Conservation (phyloP, 495 filamentous ascomycete species). For the Podospora appendiculata region DNA sequence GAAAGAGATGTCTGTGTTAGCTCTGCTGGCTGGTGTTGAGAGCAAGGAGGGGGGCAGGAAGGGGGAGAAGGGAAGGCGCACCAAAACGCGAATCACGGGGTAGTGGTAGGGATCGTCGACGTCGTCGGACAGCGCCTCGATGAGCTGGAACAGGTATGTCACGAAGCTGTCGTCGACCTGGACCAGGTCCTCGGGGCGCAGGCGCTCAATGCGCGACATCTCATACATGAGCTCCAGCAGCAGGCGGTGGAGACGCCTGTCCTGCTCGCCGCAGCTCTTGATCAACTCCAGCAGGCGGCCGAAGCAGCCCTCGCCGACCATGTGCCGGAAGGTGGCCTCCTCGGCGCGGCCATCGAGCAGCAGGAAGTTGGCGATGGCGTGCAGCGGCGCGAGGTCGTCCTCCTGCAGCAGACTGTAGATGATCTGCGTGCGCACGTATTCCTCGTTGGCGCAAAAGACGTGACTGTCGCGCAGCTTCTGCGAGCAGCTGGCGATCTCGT, state of each 20-base stretch:
- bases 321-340: slow-evolving; percentile 71
- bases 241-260: slow-evolving; percentile 67
- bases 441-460: slow-evolving; percentile 64
- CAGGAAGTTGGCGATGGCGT: slow-evolving; percentile 79
- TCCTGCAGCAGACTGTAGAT: slow-evolving; percentile 89
- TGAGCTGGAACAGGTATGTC: slow-evolving; percentile 74
- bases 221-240: slow-evolving; percentile 90
- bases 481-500: slow-evolving; percentile 77
- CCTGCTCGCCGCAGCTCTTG: slow-evolving; percentile 50
- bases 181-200: slow-evolving; percentile 71
- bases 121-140: slow-evolving; percentile 85
- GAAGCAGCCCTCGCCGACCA: slow-evolving; percentile 83
- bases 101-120: slow-evolving; percentile 94
- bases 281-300: slow-evolving; percentile 77
- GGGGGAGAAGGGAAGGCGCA: slow-evolving; percentile 29
- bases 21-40: neutral
- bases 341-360: slow-evolving; percentile 80
- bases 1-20: neutral
- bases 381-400: slow-evolving; percentile 69
- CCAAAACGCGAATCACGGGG: slow-evolving; percentile 85
- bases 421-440: slow-evolving; percentile 90
- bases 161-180: slow-evolving; percentile 80
- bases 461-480: slow-evolving; percentile 69
- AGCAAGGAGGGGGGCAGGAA: too few species aligned
- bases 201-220: slow-evolving; percentile 86